Conservation (phyloP, 768 basidiomycete genomes). For the Steccherinum ochraceum region DNA sequence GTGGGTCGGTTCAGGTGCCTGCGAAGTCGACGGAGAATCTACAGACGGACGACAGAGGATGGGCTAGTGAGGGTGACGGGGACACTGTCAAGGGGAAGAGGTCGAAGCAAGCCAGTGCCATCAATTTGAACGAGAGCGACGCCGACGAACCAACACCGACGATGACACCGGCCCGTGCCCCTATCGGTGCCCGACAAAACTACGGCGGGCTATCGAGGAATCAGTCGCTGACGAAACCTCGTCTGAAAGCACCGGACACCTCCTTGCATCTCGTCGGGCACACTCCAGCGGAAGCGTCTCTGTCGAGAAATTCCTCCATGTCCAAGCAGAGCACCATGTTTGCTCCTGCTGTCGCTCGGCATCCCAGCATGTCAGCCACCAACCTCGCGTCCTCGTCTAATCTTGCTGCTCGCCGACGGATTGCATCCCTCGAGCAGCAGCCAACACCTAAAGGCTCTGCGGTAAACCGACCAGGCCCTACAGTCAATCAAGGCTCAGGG, state of each 20-base stretch:
- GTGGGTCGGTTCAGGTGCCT: slow-evolving; percentile 7
- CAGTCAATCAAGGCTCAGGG: too few species aligned
- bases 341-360: slow-evolving; percentile 9
- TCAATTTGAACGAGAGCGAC: slow-evolving; percentile 4
- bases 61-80: slow-evolving; percentile 18
- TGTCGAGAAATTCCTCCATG: slow-evolving; percentile 22
- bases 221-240: too few species aligned
- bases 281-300: slow-evolving; percentile 14
- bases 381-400: not conserved
- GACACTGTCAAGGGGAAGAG: not conserved
- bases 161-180: too few species aligned
- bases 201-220: too few species aligned
- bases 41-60: slow-evolving; percentile 16
- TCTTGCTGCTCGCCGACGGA: too few species aligned
- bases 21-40: not conserved
- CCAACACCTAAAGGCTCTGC: too few species aligned
- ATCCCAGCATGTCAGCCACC: not conserved
- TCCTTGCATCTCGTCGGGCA: too few species aligned
- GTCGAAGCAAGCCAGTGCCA: slow-evolving; percentile 2
- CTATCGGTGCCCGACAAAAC: too few species aligned
- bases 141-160: slow-evolving; percentile 1
- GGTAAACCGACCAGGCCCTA: too few species aligned
- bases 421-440: too few species aligned
- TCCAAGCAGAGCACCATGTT: slow-evolving; percentile 22
- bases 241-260: too few species aligned